Conservation (phyloP, 768 basidiomycete genomes). For the Auricularia heimuer region DNA sequence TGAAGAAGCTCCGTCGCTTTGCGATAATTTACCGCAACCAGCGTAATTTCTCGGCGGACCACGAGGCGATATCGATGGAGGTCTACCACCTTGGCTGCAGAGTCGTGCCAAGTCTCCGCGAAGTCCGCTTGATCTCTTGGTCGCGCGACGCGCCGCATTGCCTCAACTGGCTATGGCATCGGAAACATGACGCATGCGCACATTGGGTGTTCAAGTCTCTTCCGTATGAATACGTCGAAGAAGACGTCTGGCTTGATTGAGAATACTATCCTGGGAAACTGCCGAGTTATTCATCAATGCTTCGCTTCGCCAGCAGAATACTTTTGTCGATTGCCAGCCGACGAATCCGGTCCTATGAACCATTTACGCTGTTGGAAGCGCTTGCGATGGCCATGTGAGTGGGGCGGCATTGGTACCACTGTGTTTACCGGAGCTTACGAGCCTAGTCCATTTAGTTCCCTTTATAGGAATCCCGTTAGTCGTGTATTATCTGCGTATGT, state of each 20-base stretch:
- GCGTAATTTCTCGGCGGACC: neutral
- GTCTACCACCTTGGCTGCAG: neutral
- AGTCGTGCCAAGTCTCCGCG: neutral
- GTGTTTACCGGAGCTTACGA: no score
- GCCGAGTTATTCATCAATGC: no score
- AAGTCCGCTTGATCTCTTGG: neutral
- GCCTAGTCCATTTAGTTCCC: no score
- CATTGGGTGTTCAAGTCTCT: neutral
- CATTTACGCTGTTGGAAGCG: no score
- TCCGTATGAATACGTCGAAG: neutral
- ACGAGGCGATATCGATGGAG: neutral
- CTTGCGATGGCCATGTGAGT: no score
- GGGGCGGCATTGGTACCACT: no score
- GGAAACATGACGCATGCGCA: neutral
- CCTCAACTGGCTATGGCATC: neutral
- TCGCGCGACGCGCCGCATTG: neutral
- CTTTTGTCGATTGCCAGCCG: no score
- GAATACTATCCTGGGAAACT: no score
- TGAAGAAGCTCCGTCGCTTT: neutral
- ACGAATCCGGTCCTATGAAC: no score
- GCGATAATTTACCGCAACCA: neutral
- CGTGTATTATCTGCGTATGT: no score
- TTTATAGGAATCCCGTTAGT: no score
- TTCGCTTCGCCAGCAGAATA: no score
- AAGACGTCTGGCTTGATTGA: neutral